Evolutionary conservation across 768 basidiomycete species (phyloP).

Genomic region (Leccinum arenicola): DNA sequence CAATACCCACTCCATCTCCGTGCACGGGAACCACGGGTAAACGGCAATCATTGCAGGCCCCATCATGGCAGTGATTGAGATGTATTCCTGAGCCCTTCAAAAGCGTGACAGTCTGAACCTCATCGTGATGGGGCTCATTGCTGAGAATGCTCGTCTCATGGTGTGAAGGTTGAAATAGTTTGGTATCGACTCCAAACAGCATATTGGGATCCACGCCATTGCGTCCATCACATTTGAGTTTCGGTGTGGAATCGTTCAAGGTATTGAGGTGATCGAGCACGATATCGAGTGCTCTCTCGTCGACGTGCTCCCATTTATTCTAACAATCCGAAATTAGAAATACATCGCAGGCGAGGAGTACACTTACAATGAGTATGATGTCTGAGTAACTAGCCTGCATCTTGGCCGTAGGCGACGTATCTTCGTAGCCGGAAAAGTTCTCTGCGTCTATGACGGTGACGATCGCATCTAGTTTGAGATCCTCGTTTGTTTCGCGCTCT

Average conservation of each 20-base stretch:
- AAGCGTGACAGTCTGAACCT: conserved; percentile 80
- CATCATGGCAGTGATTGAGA: conserved; percentile 17
- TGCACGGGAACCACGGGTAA: not conserved
- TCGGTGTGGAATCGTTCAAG: conserved; percentile 87
- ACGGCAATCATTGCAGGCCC: conserved; percentile 4
- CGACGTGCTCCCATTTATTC: conserved; percentile 90
- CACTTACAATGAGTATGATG: conserved; percentile 75
- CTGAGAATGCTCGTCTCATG: not conserved
- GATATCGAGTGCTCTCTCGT: conserved; percentile 74
- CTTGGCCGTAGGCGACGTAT: conserved; percentile 85
- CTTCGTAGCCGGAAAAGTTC: conserved; percentile 92
- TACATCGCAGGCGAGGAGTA: not conserved
- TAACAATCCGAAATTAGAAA: conserved; percentile 26
- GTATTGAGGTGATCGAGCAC: conserved; percentile 87
- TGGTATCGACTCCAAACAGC: conserved; percentile 90
- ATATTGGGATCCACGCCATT: conserved; percentile 72
- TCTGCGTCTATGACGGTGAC: conserved; percentile 89
- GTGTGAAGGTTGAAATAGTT: conserved; percentile 49
- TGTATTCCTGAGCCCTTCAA: conserved; percentile 37
- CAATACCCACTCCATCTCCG: conserved; percentile 9
- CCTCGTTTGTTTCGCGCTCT: conserved; percentile 71
- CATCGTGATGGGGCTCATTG: conserved; percentile 60
- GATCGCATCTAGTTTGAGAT: conserved; percentile 84
- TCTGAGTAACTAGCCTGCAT: conserved; percentile 98
- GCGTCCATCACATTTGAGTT: conserved; percentile 64